phyloP scores from a whole-genome alignment of 2,329 filamentous ascomycete genomes.

The Alternaria burnsii region DNA sequence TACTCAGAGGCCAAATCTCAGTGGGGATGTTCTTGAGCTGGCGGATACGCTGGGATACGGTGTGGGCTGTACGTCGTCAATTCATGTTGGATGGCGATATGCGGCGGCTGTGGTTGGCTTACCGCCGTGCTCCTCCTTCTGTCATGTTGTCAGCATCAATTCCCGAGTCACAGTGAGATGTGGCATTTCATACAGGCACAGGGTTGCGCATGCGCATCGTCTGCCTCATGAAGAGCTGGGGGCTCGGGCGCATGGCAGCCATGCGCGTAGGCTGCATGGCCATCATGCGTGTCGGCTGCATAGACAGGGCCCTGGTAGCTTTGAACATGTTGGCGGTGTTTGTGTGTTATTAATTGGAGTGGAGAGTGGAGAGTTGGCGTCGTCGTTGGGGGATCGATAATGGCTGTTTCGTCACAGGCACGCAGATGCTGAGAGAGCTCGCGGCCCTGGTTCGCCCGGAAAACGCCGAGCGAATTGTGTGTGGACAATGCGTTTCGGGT shows the following conservation, averaged over 20 bases:
- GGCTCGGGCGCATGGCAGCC: conserved; percentile 49
- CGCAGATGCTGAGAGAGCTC: conserved; percentile 30
- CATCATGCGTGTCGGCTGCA: conserved; percentile 53
- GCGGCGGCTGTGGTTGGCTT: conserved; percentile 46
- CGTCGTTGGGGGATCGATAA: conserved; percentile 28
- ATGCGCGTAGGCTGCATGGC: conserved; percentile 54
- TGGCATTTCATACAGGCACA: conserved; percentile 70
- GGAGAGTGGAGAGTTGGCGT: conserved; percentile 30
- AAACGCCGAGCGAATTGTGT: conserved; percentile 46
- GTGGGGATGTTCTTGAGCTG: conserved; percentile 88
- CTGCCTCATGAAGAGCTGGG: conserved; percentile 49
- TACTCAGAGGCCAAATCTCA: conserved; percentile 95
- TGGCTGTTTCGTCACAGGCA: conserved; percentile 43
- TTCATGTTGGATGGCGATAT: conserved; percentile 17
- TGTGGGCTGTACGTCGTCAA: conserved; percentile 74
- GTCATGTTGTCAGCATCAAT: conserved; percentile 51
- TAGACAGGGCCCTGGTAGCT: conserved; percentile 50
- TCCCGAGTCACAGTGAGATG: not conserved
- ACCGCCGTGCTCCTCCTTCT: conserved; percentile 73
- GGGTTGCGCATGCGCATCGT: conserved; percentile 65
- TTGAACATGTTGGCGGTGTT: conserved; percentile 41
- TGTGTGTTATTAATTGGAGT: conserved; percentile 30
- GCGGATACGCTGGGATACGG: conserved; percentile 93
- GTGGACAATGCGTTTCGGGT: conserved; percentile 45
- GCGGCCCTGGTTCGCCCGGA: conserved; percentile 36